These are phyloP conservation scores for Scytalidium sp. DNA, from an alignment of 2,329 filamentous ascomycete species.

Conservation along the genomic window DNA sequence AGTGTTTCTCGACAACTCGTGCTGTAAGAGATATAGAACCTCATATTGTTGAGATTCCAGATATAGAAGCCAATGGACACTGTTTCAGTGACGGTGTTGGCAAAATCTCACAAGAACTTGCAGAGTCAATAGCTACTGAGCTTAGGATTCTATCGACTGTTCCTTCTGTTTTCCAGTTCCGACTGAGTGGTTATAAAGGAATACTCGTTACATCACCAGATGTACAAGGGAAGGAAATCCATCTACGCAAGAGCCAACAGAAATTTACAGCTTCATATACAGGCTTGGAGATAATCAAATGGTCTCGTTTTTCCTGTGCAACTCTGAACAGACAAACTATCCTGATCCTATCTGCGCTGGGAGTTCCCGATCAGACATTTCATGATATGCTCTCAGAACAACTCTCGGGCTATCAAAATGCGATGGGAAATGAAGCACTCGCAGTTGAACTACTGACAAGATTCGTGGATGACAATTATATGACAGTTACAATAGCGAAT, in stretches of 20 bases:
- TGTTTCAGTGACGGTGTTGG: slow-evolving; percentile 92
- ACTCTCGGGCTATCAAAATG: slow-evolving; percentile 63
- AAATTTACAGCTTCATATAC: slow-evolving; percentile 76
- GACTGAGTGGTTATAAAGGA: slow-evolving; percentile 89
- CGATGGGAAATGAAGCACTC: slow-evolving; percentile 61
- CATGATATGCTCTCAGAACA: slow-evolving; percentile 64
- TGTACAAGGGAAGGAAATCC: slow-evolving; percentile 64
- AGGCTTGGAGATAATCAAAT: slow-evolving; percentile 80
- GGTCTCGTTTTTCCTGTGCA: slow-evolving; percentile 72
- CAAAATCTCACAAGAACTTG: slow-evolving; percentile 79
- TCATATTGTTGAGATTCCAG: slow-evolving; percentile 56
- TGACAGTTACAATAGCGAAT: slow-evolving; percentile 68
- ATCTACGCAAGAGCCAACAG: slow-evolving; percentile 79
- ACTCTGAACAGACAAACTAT: slow-evolving; percentile 91
- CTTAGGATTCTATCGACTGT: slow-evolving; percentile 59
- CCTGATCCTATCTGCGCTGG: slow-evolving; percentile 74
- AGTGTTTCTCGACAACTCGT: slow-evolving; percentile 92
- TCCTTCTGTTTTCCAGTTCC: slow-evolving; percentile 88
- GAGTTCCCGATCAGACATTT: slow-evolving; percentile 67
- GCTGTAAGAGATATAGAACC: slow-evolving; percentile 63
- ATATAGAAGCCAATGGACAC: slow-evolving; percentile 66
- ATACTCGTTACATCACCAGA: slow-evolving; percentile 75
- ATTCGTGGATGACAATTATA: slow-evolving; percentile 83
- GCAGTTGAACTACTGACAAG: slow-evolving; percentile 68
- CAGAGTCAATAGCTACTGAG: slow-evolving; percentile 69